Evolutionary conservation across 2,329 filamentous ascomycete species (phyloP).

Genomic region (Penicillium sp.): DNA sequence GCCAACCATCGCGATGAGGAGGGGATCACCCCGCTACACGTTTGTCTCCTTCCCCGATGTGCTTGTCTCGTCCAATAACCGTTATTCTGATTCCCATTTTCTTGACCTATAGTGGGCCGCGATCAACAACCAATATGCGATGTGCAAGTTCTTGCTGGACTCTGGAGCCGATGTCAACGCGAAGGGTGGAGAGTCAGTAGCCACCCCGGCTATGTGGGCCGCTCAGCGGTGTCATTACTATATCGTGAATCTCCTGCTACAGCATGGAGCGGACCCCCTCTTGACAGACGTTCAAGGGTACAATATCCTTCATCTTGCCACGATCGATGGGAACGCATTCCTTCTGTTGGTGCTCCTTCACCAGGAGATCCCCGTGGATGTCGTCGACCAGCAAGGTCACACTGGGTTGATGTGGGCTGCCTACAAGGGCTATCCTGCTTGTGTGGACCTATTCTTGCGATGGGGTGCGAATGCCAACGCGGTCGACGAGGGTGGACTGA

Average conservation of each 20-base stretch:
- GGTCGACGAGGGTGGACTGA: constrained; percentile 86
- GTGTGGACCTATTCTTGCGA: constrained; percentile 83
- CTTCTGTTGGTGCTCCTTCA: constrained; percentile 84
- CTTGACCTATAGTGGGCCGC: constrained; percentile 79
- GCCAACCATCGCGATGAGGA: constrained; percentile 82
- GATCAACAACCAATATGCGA: constrained; percentile 96
- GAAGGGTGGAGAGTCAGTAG: constrained; percentile 90
- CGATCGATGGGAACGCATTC: constrained; percentile 92
- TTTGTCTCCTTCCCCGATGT: constrained; percentile 43
- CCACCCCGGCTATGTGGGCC: constrained; percentile 93
- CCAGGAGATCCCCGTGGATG: constrained; percentile 91
- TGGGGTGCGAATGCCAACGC: constrained; percentile 95
- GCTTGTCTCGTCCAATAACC: neutral
- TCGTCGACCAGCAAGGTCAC: constrained; percentile 81
- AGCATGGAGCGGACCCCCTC: constrained; percentile 86
- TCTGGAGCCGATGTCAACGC: constrained; percentile 84
- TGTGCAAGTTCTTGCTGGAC: constrained; percentile 91
- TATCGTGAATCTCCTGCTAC: constrained; percentile 83
- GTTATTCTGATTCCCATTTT: constrained; percentile 3
- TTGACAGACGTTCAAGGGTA: constrained; percentile 93
- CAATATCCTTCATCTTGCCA: constrained; percentile 94
- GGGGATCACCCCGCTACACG: constrained; percentile 91
- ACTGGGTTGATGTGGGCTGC: constrained; percentile 98
- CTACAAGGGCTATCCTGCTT: constrained; percentile 91
- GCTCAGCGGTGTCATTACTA: constrained; percentile 96